Evolutionary conservation across 2,329 filamentous ascomycete genomes (phyloP).

Genomic region (Domatiomyces catenatus): DNA sequence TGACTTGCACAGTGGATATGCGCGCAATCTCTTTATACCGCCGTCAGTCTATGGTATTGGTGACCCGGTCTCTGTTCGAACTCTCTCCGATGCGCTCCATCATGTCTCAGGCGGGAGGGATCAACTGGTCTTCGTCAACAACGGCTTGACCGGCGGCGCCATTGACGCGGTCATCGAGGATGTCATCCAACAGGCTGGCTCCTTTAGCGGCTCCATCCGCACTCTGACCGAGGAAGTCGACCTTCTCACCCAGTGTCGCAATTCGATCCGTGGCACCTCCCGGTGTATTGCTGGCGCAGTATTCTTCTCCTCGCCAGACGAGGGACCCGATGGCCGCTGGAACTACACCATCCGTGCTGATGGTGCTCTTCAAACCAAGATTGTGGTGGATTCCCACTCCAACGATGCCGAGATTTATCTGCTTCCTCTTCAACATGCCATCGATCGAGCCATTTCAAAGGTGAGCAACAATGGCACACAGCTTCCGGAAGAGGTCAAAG

Average conservation of each 20-base stretch:
- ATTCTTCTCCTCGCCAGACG: constrained; percentile 58
- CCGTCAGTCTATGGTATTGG: constrained; percentile 63
- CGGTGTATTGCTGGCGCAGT: constrained; percentile 58
- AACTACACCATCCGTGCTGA: constrained; percentile 77
- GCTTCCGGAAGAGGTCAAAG: constrained; percentile 33
- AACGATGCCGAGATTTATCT: constrained; percentile 68
- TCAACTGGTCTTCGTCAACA: constrained; percentile 66
- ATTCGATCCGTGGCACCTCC: constrained; percentile 50
- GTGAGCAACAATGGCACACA: constrained; percentile 28
- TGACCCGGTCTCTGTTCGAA: constrained; percentile 42
- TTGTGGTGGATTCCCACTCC: constrained; percentile 46
- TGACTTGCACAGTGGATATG: constrained; percentile 44
- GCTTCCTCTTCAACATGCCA: constrained; percentile 61
- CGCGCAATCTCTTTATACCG: constrained; percentile 69
- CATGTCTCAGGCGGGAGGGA: constrained; percentile 44
- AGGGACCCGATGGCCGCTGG: constrained; percentile 55
- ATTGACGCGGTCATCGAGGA: constrained; percentile 56
- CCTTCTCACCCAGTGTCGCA: constrained; percentile 48
- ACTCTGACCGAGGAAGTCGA: constrained; percentile 41
- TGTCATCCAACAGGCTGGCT: constrained; percentile 43
- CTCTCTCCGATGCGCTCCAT: constrained; percentile 48
- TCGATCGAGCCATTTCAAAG: constrained; percentile 53
- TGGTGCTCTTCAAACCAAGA: constrained; percentile 48
- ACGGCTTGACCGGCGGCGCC: constrained; percentile 50
- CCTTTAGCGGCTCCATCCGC: constrained; percentile 40